Evolutionary conservation across 2,329 filamentous ascomycete genomes (phyloP).

Genomic region (Aspergillus hiratsukae): DNA sequence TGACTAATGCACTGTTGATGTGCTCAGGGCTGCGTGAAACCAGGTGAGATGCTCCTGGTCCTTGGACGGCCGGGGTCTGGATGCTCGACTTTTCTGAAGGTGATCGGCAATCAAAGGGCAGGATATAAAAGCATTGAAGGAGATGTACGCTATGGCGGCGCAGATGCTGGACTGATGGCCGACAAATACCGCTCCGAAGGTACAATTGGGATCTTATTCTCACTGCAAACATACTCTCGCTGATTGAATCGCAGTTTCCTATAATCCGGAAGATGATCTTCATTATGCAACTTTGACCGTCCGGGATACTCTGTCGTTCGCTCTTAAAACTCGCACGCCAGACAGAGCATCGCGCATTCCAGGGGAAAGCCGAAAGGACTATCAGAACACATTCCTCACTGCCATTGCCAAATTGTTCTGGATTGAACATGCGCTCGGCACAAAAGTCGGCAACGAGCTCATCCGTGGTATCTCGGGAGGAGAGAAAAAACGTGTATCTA

Average conservation of each 20-base stretch:
- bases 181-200: constrained; percentile 46
- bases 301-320: constrained; percentile 68
- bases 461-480: constrained; percentile 68
- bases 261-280: constrained; percentile 73
- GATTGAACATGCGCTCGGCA: constrained; percentile 66
- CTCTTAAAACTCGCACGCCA: constrained; percentile 64
- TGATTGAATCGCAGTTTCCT: constrained; percentile 51
- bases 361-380: constrained; percentile 58
- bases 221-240: background rate
- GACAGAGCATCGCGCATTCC: constrained; percentile 56
- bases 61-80: constrained; percentile 40
- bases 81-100: constrained; percentile 83
- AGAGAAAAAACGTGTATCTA: constrained; percentile 74
- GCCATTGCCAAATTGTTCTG: constrained; percentile 69
- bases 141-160: constrained; percentile 52
- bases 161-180: constrained; percentile 47
- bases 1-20: background rate
- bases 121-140: constrained; percentile 60
- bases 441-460: constrained; percentile 70
- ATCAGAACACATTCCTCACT: constrained; percentile 58
- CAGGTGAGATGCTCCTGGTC: constrained; percentile 39
- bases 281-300: constrained; percentile 77
- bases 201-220: constrained; percentile 17
- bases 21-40: constrained; percentile 37
- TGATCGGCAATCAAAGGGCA: constrained; percentile 63